These are phyloP conservation scores for Knoxdaviesia proteae DNA, from an alignment of 2,329 filamentous ascomycete genomes.

Conservation along the genomic window DNA sequence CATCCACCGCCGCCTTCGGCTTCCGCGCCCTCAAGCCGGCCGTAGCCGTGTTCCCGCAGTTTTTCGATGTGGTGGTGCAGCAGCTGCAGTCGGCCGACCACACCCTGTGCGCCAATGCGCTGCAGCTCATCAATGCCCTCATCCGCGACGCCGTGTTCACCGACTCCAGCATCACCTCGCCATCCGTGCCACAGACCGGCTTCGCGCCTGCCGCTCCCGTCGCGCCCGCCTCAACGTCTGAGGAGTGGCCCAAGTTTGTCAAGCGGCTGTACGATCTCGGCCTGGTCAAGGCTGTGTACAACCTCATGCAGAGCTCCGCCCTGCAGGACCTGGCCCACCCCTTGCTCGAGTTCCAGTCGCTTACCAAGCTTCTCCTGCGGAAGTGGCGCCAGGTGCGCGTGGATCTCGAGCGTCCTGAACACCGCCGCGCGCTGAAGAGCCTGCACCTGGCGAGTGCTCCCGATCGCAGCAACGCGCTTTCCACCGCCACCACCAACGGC, in stretches of 20 bases:
- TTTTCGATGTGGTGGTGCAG: slow-evolving; percentile 82
- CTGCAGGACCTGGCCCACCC: slow-evolving; percentile 80
- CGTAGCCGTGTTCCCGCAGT: slow-evolving; percentile 77
- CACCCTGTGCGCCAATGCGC: slow-evolving; percentile 79
- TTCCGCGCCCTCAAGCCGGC: slow-evolving; percentile 85
- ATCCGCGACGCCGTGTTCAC: slow-evolving; percentile 77
- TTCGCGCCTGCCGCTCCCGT: too few relatives aligned
- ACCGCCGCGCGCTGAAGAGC: slow-evolving; percentile 68
- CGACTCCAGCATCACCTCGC: slow-evolving; percentile 18
- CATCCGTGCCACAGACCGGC: too few relatives aligned
- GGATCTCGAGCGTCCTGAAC: slow-evolving; percentile 71
- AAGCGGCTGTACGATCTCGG: slow-evolving; percentile 83
- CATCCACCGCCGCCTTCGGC: slow-evolving; percentile 40
- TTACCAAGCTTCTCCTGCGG: slow-evolving; percentile 70
- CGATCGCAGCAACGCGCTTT: slow-evolving; percentile 22
- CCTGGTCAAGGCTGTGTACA: slow-evolving; percentile 77
- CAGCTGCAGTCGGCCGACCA: slow-evolving; percentile 88
- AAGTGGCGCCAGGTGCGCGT: slow-evolving; percentile 78
- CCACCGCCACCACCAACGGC: slow-evolving; percentile 14
- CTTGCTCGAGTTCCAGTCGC: slow-evolving; percentile 74
- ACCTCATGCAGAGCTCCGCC: slow-evolving; percentile 83
- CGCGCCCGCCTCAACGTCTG: slow-evolving; percentile 11
- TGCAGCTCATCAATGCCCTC: slow-evolving; percentile 87
- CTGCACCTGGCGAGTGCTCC: slow-evolving; percentile 68
- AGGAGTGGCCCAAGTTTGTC: slow-evolving; percentile 91